Base-by-base conservation (phyloP, 2,329 filamentous ascomycete species). In the Diplodia corticola region DNA sequence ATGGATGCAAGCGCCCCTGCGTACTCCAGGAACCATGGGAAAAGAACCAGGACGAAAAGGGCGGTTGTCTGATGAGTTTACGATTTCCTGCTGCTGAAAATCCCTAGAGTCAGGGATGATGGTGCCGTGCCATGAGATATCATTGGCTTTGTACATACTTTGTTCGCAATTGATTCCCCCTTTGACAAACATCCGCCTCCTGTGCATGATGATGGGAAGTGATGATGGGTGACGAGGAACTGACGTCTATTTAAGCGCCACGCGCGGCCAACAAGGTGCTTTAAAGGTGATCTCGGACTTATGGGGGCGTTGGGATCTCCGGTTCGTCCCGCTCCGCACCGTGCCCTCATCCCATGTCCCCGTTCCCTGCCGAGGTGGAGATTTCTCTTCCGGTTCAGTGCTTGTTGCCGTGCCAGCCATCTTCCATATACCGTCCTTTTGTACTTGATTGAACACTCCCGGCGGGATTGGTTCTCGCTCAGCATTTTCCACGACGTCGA, bases 101-200 rank as follows among this genome's bases (percentile, higher is more conserved):
- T 37, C 51, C 51, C 30, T 37, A 24, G 40, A 44, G 7, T 54
- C 51, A 35, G 44, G 57, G 28, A 9, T 13, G 24, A 20, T 33
- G 26, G 54, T 13, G 55, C 12, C 12, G 54, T 26, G 20, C 46
- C 35, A 48, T 48, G 26, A 60, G 40, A 33, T 48, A 26, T 22
- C 55, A 22, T 48, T 30, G 40, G 26, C 33, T 46, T 48, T 61
- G 44, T 61, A 61, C 44, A 61, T 61, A 49, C 54, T 26, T 35
- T 61, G 20, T 61, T 61, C 22, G 44, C 40, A 61, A 61, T 61
- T 61, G 57, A 61, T 49, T 61, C 40, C 57, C 57, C 57, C 37
- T 30, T 60, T 44, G 22, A 57, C 35, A 57, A 33, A 55, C 9
- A 26, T 33, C 13, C 24, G 28, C 30, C 12, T 15, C 17, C 13